A percentile compares a stretch with the other conserved stretches of the same genome.
Evolutionary conservation across 441 rosid genomes (phyloP).

Genomic region (Gossypium gossypioides): DNA sequence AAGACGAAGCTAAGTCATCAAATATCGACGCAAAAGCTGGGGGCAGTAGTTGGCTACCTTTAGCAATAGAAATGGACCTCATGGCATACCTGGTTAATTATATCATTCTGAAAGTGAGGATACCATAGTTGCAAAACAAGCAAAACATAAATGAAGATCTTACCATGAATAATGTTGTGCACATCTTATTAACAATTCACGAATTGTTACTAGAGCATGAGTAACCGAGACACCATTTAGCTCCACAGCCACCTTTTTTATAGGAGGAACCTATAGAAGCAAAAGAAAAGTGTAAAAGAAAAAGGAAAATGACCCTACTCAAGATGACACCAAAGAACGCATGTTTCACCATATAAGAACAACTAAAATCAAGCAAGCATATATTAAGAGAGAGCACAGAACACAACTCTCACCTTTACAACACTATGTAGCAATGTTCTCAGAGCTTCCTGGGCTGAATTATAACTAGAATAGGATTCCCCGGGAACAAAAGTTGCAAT

Average conservation of each 20-base stretch:
- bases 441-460: slow-evolving; percentile 80
- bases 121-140: slow-evolving; percentile 5
- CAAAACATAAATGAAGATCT: slow-evolving; percentile 11
- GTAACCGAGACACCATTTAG: slow-evolving; percentile 87
- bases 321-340: neutral
- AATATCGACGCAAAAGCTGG: slow-evolving; percentile 81
- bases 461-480: slow-evolving; percentile 79
- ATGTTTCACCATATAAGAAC: neutral
- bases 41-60: slow-evolving; percentile 86
- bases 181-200: slow-evolving; percentile 63
- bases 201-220: slow-evolving; percentile 82
- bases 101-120: slow-evolving; percentile 11
- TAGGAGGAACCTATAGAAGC: slow-evolving; percentile 62
- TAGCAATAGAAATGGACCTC: slow-evolving; percentile 89
- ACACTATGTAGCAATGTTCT: slow-evolving; percentile 88
- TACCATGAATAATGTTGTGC: slow-evolving; percentile 95
- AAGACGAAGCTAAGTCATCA: slow-evolving; percentile 87
- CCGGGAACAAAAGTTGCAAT: slow-evolving; percentile 79
- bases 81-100: slow-evolving; percentile 60
- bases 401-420: slow-evolving; percentile 53
- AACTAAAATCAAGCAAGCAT: slow-evolving; percentile 1
- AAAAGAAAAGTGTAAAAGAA: neutral
- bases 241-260: slow-evolving; percentile 80
- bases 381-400: slow-evolving; percentile 11
- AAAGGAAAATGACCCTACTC: slow-evolving; percentile 5